Evolutionary conservation across 345 rosid genomes (phyloP).

Genomic region (Nephelium lappaceum): DNA sequence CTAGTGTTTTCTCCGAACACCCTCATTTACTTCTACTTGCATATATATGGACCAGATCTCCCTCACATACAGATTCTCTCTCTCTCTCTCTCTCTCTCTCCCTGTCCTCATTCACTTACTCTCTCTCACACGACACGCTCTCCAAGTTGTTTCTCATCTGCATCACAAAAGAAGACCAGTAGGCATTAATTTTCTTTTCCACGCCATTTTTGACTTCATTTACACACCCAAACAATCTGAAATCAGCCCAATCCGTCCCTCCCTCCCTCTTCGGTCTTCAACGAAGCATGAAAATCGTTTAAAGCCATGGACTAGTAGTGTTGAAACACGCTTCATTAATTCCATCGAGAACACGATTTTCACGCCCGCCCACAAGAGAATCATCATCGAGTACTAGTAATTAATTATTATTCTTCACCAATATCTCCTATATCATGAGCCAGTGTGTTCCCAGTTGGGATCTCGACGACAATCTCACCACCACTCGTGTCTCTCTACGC

Average conservation of each 20-base stretch:
- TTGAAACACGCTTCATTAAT: background rate
- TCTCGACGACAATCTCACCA: conserved; percentile 44
- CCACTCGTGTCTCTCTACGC: conserved; percentile 35
- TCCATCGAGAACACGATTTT: background rate
- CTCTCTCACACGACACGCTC: background rate
- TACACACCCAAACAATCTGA: no score
- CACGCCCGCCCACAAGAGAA: no score
- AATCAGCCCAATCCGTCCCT: background rate
- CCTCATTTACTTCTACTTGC: background rate
- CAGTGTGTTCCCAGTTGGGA: conserved; percentile 91
- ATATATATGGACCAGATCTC: conserved; percentile 29
- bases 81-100: background rate
- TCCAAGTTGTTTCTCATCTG: conserved; percentile 9
- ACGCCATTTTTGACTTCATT: background rate
- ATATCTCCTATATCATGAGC: conserved; percentile 45
- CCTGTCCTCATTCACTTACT: background rate
- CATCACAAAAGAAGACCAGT: background rate
- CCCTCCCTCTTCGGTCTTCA: no score
- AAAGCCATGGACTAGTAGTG: background rate
- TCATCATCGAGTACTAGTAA: no score
- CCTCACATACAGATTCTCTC: background rate
- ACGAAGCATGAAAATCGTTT: background rate
- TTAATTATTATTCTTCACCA: background rate
- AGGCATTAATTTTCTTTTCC: background rate
- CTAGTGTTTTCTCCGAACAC: background rate